These are phyloP conservation scores for Heteromeles arbutifolia DNA, from an alignment of 306 rosid genomes.

Conservation along the genomic window DNA sequence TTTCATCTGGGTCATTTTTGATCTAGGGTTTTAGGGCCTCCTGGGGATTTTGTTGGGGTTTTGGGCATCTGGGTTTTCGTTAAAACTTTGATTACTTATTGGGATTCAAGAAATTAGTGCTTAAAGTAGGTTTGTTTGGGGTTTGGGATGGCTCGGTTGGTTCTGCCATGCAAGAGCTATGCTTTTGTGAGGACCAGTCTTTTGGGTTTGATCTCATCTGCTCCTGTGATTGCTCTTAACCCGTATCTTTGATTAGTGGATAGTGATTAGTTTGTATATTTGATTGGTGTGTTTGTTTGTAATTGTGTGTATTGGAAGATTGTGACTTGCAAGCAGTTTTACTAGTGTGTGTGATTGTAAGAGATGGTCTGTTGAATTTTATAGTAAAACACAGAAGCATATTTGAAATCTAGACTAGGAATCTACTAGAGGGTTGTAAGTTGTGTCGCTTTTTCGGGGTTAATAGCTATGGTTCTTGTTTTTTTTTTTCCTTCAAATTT, in stretches of 20 bases:
- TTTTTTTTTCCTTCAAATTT: neutral
- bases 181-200: constrained; percentile 44
- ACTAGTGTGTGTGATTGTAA: neutral
- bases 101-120: neutral
- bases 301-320: neutral
- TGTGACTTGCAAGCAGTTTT: neutral
- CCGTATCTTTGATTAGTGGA: neutral
- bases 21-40: constrained; percentile 30
- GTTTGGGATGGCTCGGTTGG: constrained; percentile 49
- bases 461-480: neutral
- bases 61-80: constrained; percentile 23
- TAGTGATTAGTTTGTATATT: neutral
- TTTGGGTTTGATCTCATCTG: constrained; percentile 43
- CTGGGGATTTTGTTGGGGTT: constrained; percentile 14
- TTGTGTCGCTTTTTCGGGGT: neutral
- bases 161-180: constrained; percentile 39
- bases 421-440: neutral
- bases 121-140: constrained; percentile 15
- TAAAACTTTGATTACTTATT: neutral
- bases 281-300: neutral
- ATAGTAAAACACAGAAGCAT: neutral
- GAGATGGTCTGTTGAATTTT: neutral
- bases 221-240: constrained; percentile 44
- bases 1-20: constrained; percentile 18
- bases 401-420: neutral